Evolutionary conservation across 331 rosid genomes (phyloP).

Genomic region (Quercus tomentella): DNA sequence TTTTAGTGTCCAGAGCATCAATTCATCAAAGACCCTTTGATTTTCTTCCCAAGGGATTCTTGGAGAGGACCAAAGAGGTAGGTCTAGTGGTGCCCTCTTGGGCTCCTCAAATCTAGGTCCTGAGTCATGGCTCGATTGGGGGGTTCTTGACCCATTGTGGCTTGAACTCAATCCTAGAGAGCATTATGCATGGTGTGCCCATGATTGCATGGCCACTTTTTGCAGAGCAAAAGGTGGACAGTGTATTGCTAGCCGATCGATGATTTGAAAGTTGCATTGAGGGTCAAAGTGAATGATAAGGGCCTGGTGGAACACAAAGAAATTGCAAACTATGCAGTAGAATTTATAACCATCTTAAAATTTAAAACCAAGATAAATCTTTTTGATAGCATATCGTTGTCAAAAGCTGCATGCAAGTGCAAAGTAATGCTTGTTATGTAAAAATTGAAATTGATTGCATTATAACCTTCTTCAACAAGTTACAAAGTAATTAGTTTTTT

Average conservation of each 20-base stretch:
- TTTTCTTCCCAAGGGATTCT: conserved; percentile 25
- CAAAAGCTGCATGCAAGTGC: too few species aligned
- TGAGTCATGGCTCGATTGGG: neutral
- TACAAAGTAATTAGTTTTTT: too few species aligned
- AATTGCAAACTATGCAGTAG: neutral
- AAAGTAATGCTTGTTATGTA: too few species aligned
- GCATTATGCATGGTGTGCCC: neutral
- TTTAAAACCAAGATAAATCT: too few species aligned
- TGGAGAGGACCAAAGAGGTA: conserved; percentile 18
- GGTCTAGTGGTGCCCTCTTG: conserved; percentile 26
- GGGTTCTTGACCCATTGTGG: conserved; percentile 13
- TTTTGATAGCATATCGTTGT: too few species aligned
- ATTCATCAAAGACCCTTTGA: neutral
- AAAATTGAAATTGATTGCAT: too few species aligned
- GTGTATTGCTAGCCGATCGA: neutral
- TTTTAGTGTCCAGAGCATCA: neutral
- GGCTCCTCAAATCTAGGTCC: conserved; percentile 18
- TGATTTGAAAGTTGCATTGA: neutral
- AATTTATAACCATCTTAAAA: too few species aligned
- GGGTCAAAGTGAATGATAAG: neutral
- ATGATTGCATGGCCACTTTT: conserved; percentile 1
- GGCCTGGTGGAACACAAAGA: neutral
- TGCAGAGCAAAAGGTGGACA: neutral
- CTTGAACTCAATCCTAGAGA: conserved; percentile 3
- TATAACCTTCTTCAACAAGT: too few species aligned